Percentiles rank a stretch among this genome's conserved stretches.
Evolutionary conservation across 257 asterid species (phyloP).

Genomic region (Ilex aquifolium): DNA sequence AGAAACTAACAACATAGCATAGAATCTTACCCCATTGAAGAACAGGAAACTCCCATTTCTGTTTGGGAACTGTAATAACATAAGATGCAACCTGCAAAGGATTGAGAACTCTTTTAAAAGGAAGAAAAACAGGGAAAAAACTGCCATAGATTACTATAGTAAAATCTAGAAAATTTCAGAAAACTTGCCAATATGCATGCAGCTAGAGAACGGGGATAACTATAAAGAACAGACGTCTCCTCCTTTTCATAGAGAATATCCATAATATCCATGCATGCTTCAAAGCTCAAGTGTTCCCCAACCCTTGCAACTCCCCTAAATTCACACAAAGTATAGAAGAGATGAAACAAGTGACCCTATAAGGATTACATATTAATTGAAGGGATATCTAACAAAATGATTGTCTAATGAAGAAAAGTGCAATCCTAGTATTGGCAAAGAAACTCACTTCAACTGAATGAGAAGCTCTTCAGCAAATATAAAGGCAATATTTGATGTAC

Average conservation of each 20-base stretch:
- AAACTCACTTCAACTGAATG: constrained; percentile 55
- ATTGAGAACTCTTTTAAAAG: constrained; percentile 5
- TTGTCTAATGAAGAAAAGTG: not conserved
- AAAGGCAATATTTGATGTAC: constrained; percentile 41
- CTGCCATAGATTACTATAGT: not conserved
- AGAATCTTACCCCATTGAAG: constrained; percentile 70
- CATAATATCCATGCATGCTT: constrained; percentile 72
- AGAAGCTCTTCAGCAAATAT: constrained; percentile 54
- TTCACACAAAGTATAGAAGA: constrained; percentile 17
- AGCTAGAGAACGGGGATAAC: constrained; percentile 53
- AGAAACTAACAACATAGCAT: no score
- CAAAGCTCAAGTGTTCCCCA: constrained; percentile 52
- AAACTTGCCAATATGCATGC: constrained; percentile 59
- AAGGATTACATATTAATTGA: not conserved
- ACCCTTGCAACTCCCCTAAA: constrained; percentile 52
- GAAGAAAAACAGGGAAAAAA: not conserved
- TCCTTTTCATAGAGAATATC: constrained; percentile 80
- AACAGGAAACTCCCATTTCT: constrained; percentile 79
- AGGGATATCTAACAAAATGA: not conserved
- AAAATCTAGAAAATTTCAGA: constrained; percentile 14
- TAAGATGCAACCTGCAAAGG: constrained; percentile 59
- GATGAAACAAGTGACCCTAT: not conserved
- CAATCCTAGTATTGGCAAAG: not conserved
- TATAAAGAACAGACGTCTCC: constrained; percentile 45
- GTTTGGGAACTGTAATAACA: constrained; percentile 58